Conservation (phyloP, 305 asterid genomes). For the Fraxinus albicans region DNA sequence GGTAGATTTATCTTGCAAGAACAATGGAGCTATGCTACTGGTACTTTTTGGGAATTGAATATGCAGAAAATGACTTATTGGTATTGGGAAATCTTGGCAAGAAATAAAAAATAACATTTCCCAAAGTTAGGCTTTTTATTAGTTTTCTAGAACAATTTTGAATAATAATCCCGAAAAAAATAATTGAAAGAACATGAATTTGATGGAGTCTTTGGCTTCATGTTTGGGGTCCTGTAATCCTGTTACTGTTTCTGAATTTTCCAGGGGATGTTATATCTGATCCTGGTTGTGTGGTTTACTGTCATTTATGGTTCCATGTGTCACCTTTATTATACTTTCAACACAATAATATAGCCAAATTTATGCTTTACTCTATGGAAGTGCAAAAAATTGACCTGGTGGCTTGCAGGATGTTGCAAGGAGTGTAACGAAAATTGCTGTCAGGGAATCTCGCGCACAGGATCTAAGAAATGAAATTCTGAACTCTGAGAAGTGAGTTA, state of each 20-base stretch:
- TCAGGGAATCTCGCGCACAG: conserved; percentile 81
- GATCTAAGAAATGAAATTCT: conserved; percentile 94
- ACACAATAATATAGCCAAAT: background rate
- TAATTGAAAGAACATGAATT: background rate
- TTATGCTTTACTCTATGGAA: conserved; percentile 9
- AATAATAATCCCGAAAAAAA: background rate
- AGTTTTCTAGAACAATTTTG: background rate
- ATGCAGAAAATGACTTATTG: background rate
- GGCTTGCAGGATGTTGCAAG: conserved; percentile 80
- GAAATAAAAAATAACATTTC: background rate
- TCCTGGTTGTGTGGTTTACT: background rate
- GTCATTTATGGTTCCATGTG: background rate
- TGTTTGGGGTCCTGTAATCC: background rate
- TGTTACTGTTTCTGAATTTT: background rate
- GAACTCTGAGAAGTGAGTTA: conserved; percentile 86
- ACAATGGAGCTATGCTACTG: background rate
- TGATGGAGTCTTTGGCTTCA: background rate
- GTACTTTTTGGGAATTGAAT: background rate
- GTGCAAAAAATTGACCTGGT: conserved; percentile 10
- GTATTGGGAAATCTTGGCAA: background rate
- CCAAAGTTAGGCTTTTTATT: background rate
- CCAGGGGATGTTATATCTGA: background rate
- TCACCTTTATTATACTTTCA: background rate
- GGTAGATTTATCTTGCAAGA: background rate
- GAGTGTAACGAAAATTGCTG: conserved; percentile 78